Percentiles rank a stretch among this genome's conserved stretches.
Conservation (phyloP, 805 yeast species). For the Schizosaccharomyces osmophilus region DNA sequence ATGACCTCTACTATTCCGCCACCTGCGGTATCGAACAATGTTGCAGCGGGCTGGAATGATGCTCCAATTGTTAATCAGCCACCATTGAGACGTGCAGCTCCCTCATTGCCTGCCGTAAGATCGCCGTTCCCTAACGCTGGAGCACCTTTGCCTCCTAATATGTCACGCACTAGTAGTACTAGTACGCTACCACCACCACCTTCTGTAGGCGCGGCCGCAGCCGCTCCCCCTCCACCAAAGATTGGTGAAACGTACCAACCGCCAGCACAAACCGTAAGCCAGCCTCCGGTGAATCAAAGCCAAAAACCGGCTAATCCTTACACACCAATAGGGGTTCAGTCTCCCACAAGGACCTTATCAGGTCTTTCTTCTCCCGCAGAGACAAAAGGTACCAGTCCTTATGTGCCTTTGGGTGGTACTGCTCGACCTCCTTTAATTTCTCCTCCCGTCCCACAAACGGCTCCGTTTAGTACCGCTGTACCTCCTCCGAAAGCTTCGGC, state of each 20-base stretch:
- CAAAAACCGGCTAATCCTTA: not conserved
- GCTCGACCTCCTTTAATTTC: conserved; percentile 5
- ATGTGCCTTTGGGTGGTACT: conserved; percentile 3
- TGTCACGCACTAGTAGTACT: not conserved
- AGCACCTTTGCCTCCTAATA: conserved; percentile 7
- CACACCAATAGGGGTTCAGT: not conserved
- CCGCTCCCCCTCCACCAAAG: conserved; percentile 7
- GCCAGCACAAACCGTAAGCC: conserved; percentile 5
- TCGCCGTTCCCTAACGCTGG: conserved; percentile 9
- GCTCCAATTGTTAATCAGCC: conserved; percentile 6
- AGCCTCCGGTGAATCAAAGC: not conserved
- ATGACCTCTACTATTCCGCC: not conserved
- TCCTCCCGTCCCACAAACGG: conserved; percentile 19
- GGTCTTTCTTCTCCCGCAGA: conserved; percentile 4
- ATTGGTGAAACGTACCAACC: conserved; percentile 2
- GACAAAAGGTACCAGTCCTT: conserved; percentile 3
- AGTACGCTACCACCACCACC: conserved; percentile 7
- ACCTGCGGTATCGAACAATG: conserved; percentile 2
- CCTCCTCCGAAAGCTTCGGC: conserved; percentile 7
- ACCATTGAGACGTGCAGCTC: conserved; percentile 7
- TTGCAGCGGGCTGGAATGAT: conserved; percentile 9
- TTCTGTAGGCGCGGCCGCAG: conserved; percentile 1
- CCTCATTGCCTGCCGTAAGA: conserved; percentile 11
- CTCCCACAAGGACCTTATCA: conserved; percentile 2
- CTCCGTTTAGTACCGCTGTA: not conserved